Evolutionary conservation across 768 basidiomycete species (phyloP), one percentile per base, ranked within the genome.

Genomic region (Hypsizygus marmoreus): DNA sequence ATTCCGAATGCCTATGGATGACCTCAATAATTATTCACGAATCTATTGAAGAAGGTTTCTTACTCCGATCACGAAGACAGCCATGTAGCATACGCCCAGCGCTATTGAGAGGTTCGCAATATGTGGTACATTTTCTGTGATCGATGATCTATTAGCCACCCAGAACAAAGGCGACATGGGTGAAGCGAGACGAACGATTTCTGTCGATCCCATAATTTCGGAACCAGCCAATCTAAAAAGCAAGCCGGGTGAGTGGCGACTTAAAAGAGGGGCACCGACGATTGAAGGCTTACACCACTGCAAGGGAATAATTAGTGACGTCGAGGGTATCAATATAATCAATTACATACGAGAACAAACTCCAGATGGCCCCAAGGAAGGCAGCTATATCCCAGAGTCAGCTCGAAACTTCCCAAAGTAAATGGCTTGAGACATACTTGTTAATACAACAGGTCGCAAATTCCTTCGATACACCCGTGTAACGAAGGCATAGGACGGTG

Each of bases 401-500:
- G 22, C 19, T 35, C 17, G 13, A 9, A 13, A 28, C 31, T 19
- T 6, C 9, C n/a, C 8, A 24, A 6, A 35, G 29, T 6, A 3
- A 39, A 19, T 23, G 19, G 40, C 6, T 34, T 29, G 25, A 29
- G 28, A 54, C 58, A 8, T 31, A 71, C 79, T 69, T 31, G 50
- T 69, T 57, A 75, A 48, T 14, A 90, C 76, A n/a, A 83, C 58
- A 9, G 88, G 84, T 19, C 88, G 71, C 47, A 89, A 58, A 58
- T 72, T 87, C 42, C 72, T 66, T 48, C 63, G 67, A 52, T 84
- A 87, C 20, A 81, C 59, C 51, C 77, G 74, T 29, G 71, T 72
- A 13, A 80, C 75, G 59, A 80, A 80, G n/a, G 75, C 73, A 66
- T 83, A 86, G 2, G 79, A 68, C 3, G 82, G 81, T 16, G 80